Percentiles rank a stretch among this genome's conserved stretches.
These are phyloP conservation scores for Cladosporium sp. DNA, from an alignment of 2,329 filamentous ascomycete species.

Conservation along the genomic window DNA sequence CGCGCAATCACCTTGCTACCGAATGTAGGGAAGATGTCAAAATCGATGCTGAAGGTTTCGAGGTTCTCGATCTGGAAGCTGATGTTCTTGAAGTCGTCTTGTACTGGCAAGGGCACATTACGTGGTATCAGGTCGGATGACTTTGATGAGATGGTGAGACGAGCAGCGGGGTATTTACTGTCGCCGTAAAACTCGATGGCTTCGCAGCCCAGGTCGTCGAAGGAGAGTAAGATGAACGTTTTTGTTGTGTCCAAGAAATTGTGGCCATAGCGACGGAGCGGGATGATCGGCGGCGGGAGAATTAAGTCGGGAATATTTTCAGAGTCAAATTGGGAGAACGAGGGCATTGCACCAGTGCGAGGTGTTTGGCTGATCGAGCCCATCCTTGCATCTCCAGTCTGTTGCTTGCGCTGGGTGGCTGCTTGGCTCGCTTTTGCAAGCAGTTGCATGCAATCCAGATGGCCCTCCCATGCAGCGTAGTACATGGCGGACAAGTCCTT, in stretches of 20 bases:
- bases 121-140: constrained; percentile 93
- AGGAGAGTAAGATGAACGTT: constrained; percentile 89
- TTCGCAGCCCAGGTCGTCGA: constrained; percentile 71
- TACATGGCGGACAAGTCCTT: constrained; percentile 95
- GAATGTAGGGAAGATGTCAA: constrained; percentile 96
- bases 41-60: constrained; percentile 90
- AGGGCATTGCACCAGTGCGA: constrained; percentile 47
- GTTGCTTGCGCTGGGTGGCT: constrained; percentile 14
- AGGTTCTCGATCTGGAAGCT: constrained; percentile 96
- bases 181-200: constrained; percentile 96
- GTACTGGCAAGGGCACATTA: constrained; percentile 91
- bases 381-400: constrained; percentile 36
- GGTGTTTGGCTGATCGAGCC: constrained; percentile 49
- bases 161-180: constrained; percentile 91
- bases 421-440: constrained; percentile 58
- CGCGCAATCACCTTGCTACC: constrained; percentile 97
- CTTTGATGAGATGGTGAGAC: constrained; percentile 95
- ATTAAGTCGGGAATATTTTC: constrained; percentile 92
- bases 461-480: constrained; percentile 97
- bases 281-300: constrained; percentile 93
- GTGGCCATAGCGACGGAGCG: constrained; percentile 89
- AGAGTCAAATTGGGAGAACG: constrained; percentile 52
- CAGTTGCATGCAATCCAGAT: constrained; percentile 89
- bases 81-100: constrained; percentile 90
- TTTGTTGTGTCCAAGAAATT: constrained; percentile 94